Conservation (phyloP, 257 asterid genomes). For the Forsythia suspensa region DNA sequence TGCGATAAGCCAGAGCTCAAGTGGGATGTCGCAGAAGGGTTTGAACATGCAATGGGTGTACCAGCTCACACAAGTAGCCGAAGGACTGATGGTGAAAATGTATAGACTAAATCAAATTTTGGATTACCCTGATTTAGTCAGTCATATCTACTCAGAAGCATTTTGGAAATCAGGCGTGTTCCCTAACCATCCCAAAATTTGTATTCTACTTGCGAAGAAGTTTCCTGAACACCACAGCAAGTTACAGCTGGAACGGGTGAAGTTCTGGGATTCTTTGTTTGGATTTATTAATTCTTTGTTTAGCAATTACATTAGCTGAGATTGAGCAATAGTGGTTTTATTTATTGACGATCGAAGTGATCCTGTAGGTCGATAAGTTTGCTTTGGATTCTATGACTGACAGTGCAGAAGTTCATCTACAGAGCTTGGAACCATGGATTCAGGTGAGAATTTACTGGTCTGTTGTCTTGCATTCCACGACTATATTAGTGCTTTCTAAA, state of each 20-base stretch:
- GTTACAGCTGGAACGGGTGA: constrained; percentile 95
- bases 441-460: constrained; percentile 45
- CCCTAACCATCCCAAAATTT: constrained; percentile 88
- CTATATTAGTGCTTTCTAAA: neutral
- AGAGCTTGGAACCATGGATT: constrained; percentile 97
- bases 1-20: constrained; percentile 41
- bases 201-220: constrained; percentile 82
- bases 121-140: constrained; percentile 85
- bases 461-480: constrained; percentile 12
- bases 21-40: constrained; percentile 67
- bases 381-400: constrained; percentile 86
- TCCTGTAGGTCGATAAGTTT: constrained; percentile 78
- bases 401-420: constrained; percentile 82
- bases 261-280: constrained; percentile 17
- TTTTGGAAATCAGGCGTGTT: constrained; percentile 97
- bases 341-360: constrained; percentile 16
- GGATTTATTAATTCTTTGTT: constrained; percentile 8
- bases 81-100: constrained; percentile 97
- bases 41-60: constrained; percentile 96
- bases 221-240: constrained; percentile 98
- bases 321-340: constrained; percentile 19
- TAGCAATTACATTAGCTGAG: constrained; percentile 11
- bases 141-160: constrained; percentile 80
- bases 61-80: constrained; percentile 96
- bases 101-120: constrained; percentile 89